Conservation (phyloP, 2,329 filamentous ascomycete genomes). For the Fusarium secorum region DNA sequence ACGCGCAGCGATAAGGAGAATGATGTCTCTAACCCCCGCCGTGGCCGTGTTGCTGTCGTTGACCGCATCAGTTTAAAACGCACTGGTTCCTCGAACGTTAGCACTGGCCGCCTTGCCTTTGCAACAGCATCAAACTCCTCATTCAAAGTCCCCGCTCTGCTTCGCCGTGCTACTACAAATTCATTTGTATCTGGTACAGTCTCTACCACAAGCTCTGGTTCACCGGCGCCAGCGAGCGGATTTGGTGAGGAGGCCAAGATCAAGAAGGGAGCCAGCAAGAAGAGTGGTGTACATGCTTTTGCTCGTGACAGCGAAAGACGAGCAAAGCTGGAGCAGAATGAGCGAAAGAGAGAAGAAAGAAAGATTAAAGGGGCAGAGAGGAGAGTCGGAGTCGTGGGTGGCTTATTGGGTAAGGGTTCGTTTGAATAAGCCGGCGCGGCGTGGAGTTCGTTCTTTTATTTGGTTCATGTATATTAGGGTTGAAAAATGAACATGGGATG, state of each 20-base stretch:
- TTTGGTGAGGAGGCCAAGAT: slow-evolving; percentile 62
- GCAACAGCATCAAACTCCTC: slow-evolving; percentile 52
- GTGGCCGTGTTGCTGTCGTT: slow-evolving; percentile 60
- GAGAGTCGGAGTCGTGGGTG: slow-evolving; percentile 64
- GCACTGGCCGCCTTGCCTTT: slow-evolving; percentile 64
- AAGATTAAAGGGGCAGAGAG: slow-evolving; percentile 66
- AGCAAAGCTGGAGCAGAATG: slow-evolving; percentile 62
- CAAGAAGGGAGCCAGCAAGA: slow-evolving; percentile 67
- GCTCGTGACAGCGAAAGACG: slow-evolving; percentile 66
- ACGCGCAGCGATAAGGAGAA: slow-evolving; percentile 60
- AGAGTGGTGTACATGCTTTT: slow-evolving; percentile 68
- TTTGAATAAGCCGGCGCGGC: slow-evolving; percentile 45
- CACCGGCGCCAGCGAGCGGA: slow-evolving; percentile 47
- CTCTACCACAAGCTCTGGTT: slow-evolving; percentile 45
- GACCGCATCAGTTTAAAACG: slow-evolving; percentile 79
- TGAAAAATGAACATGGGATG: not conserved
- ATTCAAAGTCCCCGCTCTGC: slow-evolving; percentile 75
- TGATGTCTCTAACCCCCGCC: slow-evolving; percentile 47
- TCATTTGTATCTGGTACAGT: slow-evolving; percentile 55
- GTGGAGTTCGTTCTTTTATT: slow-evolving; percentile 16
- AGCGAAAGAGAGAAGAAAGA: slow-evolving; percentile 65
- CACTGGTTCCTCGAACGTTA: slow-evolving; percentile 50
- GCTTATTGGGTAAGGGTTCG: slow-evolving; percentile 63
- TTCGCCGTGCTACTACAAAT: slow-evolving; percentile 77
- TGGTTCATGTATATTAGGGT: not conserved